These are phyloP conservation scores for Ustilago lituana DNA, from an alignment of 1,284 basidiomycete genomes.

Conservation along the genomic window DNA sequence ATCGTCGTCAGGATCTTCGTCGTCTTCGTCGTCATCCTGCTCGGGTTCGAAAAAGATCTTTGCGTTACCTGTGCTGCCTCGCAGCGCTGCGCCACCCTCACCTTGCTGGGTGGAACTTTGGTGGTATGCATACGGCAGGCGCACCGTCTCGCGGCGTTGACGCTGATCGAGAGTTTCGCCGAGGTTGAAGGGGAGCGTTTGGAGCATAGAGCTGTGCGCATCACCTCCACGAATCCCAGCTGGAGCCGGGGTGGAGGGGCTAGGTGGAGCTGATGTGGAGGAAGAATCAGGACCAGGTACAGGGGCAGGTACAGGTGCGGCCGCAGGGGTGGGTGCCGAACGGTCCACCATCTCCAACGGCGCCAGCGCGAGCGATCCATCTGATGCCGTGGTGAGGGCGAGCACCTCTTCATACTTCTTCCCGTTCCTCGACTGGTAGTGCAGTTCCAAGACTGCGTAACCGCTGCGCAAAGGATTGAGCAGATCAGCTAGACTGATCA, in stretches of 20 bases:
- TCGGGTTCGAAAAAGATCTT: constrained; percentile 64
- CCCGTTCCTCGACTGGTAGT: constrained; percentile 36
- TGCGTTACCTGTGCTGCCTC: constrained; percentile 54
- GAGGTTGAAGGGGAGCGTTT: constrained; percentile 56
- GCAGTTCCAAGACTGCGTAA: constrained; percentile 28
- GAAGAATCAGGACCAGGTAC: not conserved
- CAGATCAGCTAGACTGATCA: constrained; percentile 25
- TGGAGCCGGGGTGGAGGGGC: not conserved
- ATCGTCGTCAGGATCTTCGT: constrained; percentile 64
- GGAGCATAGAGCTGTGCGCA: constrained; percentile 38
- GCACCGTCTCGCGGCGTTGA: constrained; percentile 49
- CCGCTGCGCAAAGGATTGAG: constrained; percentile 15
- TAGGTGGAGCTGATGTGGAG: not conserved
- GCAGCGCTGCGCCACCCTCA: constrained; percentile 6
- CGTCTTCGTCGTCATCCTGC: constrained; percentile 62
- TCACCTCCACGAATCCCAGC: no score
- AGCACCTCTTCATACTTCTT: constrained; percentile 43
- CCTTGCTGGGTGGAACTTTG: constrained; percentile 12
- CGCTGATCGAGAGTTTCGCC: constrained; percentile 51
- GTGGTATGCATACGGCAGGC: constrained; percentile 57
- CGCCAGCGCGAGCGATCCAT: constrained; percentile 5
- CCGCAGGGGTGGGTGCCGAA: not conserved
- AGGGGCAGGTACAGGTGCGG: no score
- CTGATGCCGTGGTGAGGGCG: not conserved
- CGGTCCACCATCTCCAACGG: constrained; percentile 38